phyloP scores from a whole-genome alignment of 352 stramenopile species.

The Phytophthora pinifolia region DNA sequence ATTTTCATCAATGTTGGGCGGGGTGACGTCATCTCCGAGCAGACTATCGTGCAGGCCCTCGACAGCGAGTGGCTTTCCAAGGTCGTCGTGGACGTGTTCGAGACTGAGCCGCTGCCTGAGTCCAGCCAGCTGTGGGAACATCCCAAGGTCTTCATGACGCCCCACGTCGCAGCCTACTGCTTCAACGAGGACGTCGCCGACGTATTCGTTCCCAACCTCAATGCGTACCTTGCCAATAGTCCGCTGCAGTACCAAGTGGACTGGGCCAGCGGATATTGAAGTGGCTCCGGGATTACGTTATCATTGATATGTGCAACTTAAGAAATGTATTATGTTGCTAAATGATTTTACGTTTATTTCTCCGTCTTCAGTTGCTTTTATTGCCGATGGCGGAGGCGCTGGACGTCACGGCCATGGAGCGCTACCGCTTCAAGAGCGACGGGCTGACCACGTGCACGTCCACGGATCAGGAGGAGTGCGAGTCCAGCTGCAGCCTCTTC shows the following conservation, averaged over 20 bases:
- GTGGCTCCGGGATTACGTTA: too few species aligned
- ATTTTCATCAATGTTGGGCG: slow-evolving; percentile 89
- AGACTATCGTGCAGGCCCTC: slow-evolving; percentile 53
- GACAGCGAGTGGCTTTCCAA: slow-evolving; percentile 59
- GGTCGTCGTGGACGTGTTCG: slow-evolving; percentile 51
- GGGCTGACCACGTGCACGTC: slow-evolving; percentile 55
- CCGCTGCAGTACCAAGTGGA: slow-evolving; percentile 27
- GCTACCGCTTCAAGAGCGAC: slow-evolving; percentile 58
- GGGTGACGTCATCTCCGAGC: slow-evolving; percentile 74
- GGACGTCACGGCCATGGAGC: slow-evolving; percentile 35
- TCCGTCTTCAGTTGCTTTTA: background rate
- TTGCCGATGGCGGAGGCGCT: slow-evolving; percentile 13
- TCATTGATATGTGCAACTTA: background rate
- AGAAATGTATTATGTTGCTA: background rate
- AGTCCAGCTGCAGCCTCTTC: slow-evolving; percentile 90
- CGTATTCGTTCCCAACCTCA: slow-evolving; percentile 60
- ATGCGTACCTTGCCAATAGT: slow-evolving; percentile 24
- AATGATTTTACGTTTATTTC: too few species aligned
- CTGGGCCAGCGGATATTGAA: slow-evolving; percentile 26
- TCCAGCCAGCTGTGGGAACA: slow-evolving; percentile 63
- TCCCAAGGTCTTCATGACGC: slow-evolving; percentile 62
- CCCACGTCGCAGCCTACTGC: slow-evolving; percentile 76
- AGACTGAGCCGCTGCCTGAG: slow-evolving; percentile 40
- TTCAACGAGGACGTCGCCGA: slow-evolving; percentile 68
- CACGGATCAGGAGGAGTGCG: slow-evolving; percentile 83